A percentile compares a stretch with the other conserved stretches of the same genome.
phyloP scores from a whole-genome alignment of 371 early-diverging fungal genomes.

The Sporodiniella umbellata region DNA sequence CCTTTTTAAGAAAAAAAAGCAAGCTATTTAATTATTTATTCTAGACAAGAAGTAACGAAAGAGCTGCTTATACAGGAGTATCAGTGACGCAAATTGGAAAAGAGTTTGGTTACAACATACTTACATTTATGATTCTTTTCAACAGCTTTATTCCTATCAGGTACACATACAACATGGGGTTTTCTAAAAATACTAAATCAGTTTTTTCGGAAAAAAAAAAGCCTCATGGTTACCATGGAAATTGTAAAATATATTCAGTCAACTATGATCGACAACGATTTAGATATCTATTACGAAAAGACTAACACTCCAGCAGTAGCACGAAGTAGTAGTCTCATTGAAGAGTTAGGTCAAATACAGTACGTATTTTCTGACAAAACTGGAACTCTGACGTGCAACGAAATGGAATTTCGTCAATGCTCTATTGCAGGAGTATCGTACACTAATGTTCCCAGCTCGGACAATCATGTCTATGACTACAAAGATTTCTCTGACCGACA shows the following conservation, averaged over 20 bases:
- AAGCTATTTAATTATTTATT: background rate
- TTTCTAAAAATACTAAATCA: background rate
- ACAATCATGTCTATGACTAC: constrained; percentile 28
- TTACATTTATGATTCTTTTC: constrained; percentile 86
- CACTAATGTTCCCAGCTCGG: constrained; percentile 62
- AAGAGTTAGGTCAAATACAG: constrained; percentile 91
- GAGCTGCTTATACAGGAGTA: constrained; percentile 2
- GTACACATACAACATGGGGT: constrained; percentile 20
- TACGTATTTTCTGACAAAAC: constrained; percentile 91
- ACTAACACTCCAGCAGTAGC: constrained; percentile 86
- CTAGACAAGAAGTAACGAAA: constrained; percentile 1
- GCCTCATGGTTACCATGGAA: constrained; percentile 91
- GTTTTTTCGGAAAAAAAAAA: constrained; percentile 15
- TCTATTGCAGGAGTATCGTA: constrained; percentile 76
- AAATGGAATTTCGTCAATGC: constrained; percentile 92
- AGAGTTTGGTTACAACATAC: constrained; percentile 66
- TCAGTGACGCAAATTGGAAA: constrained; percentile 22
- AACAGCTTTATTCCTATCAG: constrained; percentile 92
- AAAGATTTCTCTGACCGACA: constrained; percentile 44
- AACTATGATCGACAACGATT: constrained; percentile 73
- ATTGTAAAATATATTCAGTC: constrained; percentile 85
- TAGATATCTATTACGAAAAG: constrained; percentile 83
- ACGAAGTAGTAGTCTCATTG: constrained; percentile 86
- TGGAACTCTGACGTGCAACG: constrained; percentile 95
- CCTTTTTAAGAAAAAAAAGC: too few relatives aligned